These are phyloP conservation scores for Botryotinia calthae DNA, from an alignment of 2,329 filamentous ascomycete species.

Conservation along the genomic window DNA sequence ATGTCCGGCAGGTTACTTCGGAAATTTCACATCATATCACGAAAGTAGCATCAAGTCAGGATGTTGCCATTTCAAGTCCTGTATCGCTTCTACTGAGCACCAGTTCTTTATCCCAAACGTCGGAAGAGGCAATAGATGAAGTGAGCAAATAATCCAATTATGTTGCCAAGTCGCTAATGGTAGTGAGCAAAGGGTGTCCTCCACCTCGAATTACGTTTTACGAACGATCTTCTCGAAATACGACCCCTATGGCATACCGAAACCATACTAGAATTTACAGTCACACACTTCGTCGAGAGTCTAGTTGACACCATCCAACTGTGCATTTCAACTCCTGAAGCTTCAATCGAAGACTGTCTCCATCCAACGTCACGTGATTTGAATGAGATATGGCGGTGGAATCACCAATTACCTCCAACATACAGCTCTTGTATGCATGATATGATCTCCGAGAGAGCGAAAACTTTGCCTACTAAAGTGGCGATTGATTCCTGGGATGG, in stretches of 20 bases:
- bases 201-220: constrained; percentile 12
- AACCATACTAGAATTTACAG: constrained; percentile 40
- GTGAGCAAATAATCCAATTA: constrained; percentile 27
- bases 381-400: constrained; percentile 49
- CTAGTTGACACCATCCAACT: constrained; percentile 44
- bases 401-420: constrained; percentile 44
- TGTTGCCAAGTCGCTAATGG: constrained; percentile 1
- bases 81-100: constrained; percentile 26
- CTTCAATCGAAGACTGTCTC: constrained; percentile 39
- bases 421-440: constrained; percentile 37
- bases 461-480: constrained; percentile 25
- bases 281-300: constrained; percentile 44
- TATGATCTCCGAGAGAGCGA: constrained; percentile 25
- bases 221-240: constrained; percentile 37
- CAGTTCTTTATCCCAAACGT: constrained; percentile 18
- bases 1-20: constrained; percentile 33
- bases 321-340: constrained; percentile 37
- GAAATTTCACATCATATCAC: constrained; percentile 36
- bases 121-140: constrained; percentile 30
- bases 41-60: neutral
- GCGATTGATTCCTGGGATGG: constrained; percentile 34
- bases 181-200: constrained; percentile 9
- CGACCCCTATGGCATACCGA: constrained; percentile 43
- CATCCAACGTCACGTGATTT: constrained; percentile 42
- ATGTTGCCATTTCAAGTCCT: neutral